Conservation (phyloP, 108 stramenopile genomes). For the Ochromonas danica region DNA sequence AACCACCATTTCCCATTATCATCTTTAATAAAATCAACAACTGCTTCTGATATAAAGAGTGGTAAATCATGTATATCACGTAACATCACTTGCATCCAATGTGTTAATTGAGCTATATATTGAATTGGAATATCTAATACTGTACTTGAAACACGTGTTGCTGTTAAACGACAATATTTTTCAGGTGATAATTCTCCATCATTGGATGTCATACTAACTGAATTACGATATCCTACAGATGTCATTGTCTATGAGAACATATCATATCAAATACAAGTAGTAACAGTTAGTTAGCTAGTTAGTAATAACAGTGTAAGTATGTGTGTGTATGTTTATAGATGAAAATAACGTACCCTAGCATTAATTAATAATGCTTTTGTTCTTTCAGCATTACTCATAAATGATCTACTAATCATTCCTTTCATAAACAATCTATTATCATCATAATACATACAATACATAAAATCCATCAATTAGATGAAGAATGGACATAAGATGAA, state of each 20-base stretch:
- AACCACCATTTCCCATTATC: neutral
- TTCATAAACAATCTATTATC: neutral
- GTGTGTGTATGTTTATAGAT: neutral
- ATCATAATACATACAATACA: too few relatives aligned
- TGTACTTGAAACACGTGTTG: neutral
- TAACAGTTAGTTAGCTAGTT: too few relatives aligned
- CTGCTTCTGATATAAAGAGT: neutral
- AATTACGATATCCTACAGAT: too few relatives aligned
- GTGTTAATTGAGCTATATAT: neutral
- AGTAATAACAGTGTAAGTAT: neutral
- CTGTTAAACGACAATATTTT: too few relatives aligned
- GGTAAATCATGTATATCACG: neutral
- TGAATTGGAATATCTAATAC: neutral
- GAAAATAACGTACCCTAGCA: neutral
- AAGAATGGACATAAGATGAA: too few relatives aligned
- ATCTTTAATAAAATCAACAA: conserved; percentile 6
- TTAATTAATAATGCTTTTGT: neutral
- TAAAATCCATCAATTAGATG: too few relatives aligned
- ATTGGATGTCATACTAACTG: too few relatives aligned
- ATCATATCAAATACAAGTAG: too few relatives aligned
- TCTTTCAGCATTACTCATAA: neutral
- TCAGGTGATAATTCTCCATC: too few relatives aligned
- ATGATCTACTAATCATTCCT: neutral
- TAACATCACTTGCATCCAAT: neutral
- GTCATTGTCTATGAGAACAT: too few relatives aligned